A percentile compares a stretch with the other conserved stretches of the same genome.
These are phyloP conservation scores for Wickerhamomyces silvicola DNA, from an alignment of 805 yeast species.

Conservation along the genomic window DNA sequence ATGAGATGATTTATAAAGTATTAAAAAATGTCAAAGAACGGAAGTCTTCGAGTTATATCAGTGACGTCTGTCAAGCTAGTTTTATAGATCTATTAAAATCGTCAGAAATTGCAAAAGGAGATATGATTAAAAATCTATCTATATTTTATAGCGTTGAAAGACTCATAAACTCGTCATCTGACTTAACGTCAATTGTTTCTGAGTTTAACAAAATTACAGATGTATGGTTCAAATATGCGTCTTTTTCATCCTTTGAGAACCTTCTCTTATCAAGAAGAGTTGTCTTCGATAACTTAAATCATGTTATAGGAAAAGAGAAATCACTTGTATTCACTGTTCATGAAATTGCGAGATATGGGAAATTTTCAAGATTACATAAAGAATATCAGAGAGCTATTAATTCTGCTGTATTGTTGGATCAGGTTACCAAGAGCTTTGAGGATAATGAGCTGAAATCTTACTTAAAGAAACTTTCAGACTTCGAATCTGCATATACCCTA, in stretches of 20 bases:
- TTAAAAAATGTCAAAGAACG: constrained; percentile 41
- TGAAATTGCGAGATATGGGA: constrained; percentile 39
- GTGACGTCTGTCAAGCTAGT: constrained; percentile 14
- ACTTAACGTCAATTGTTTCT: constrained; percentile 1
- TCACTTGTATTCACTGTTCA: constrained; percentile 20
- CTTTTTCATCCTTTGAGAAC: constrained; percentile 34
- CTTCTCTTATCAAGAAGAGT: constrained; percentile 37
- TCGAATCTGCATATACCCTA: constrained; percentile 51
- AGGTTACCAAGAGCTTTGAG: constrained; percentile 23
- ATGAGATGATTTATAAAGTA: constrained; percentile 44
- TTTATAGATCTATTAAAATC: constrained; percentile 5
- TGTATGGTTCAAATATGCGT: constrained; percentile 32
- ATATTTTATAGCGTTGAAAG: constrained; percentile 11
- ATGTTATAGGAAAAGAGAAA: constrained; percentile 3
- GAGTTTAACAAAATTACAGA: constrained; percentile 10
- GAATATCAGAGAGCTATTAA: constrained; percentile 46
- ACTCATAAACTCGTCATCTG: background rate
- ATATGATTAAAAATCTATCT: constrained; percentile 6
- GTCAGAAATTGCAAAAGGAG: constrained; percentile 7
- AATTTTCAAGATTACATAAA: constrained; percentile 29
- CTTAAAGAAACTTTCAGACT: constrained; percentile 15
- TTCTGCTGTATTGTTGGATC: constrained; percentile 39
- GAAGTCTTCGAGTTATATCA: constrained; percentile 12
- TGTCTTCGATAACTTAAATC: constrained; percentile 12
- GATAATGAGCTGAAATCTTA: background rate